These are phyloP conservation scores for Triticum timopheevii DNA, from an alignment of 176 grass and related monocot genomes.

Conservation along the genomic window DNA sequence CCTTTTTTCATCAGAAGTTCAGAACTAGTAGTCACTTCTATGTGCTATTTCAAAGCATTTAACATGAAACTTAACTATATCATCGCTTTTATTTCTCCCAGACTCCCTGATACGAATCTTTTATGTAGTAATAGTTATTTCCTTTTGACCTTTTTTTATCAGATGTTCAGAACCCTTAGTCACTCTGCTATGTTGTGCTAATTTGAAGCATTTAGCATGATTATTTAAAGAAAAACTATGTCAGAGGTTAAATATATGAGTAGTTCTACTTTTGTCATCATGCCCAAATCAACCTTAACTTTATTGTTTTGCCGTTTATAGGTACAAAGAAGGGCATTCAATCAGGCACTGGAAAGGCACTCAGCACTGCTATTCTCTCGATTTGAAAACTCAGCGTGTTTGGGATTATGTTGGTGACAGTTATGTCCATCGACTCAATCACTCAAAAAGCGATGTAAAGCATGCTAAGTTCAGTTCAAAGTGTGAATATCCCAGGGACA, in stretches of 20 bases:
- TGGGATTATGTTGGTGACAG: slow-evolving; percentile 98
- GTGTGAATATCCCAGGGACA: slow-evolving; percentile 49
- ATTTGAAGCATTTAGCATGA: background rate
- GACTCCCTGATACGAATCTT: background rate
- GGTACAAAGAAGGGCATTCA: slow-evolving; percentile 98
- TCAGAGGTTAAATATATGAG: background rate
- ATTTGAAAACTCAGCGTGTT: slow-evolving; percentile 85
- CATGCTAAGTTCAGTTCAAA: slow-evolving; percentile 62
- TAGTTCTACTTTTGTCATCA: background rate
- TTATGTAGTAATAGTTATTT: background rate
- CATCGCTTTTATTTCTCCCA: background rate
- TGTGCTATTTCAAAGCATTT: background rate
- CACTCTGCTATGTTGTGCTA: background rate
- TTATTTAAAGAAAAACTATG: background rate
- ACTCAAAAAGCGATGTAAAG: slow-evolving; percentile 79
- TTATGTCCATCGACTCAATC: slow-evolving; percentile 92
- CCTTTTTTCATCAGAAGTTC: background rate
- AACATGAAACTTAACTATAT: background rate
- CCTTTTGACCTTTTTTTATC: background rate
- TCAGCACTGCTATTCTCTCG: slow-evolving; percentile 92
- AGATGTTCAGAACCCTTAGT: background rate
- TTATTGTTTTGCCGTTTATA: slow-evolving; percentile 17
- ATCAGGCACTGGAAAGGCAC: slow-evolving; percentile 90
- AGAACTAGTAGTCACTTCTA: background rate
- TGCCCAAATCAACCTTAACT: background rate